Evolutionary conservation across 495 filamentous ascomycete genomes (phyloP), one percentile per base, ranked within the genome.

Genomic region (Penicillium angulare): DNA sequence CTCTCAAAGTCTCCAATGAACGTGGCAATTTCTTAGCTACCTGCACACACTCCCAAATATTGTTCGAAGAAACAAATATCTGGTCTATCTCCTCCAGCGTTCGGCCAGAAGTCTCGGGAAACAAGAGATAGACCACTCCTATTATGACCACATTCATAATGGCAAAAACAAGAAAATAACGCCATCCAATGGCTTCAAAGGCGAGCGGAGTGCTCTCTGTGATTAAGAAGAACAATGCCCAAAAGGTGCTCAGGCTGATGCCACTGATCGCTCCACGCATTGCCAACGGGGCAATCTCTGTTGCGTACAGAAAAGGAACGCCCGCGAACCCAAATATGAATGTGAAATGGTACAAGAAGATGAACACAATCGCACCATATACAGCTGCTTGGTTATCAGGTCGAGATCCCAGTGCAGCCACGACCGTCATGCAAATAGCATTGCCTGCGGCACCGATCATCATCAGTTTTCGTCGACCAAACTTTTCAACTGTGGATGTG

Each of bases 61-160:
- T 49, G 3, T 29, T 36, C 4, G 56, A 56, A 16, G 45, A 35
- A 21, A 56, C 41, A 9, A 60, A 74, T 64, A 83, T 80, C 61
- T 77, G 74, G 48, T 84, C 79, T 21, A 83, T 76, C 41, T 78
- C 73, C 47, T 82, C 80, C 20, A 82, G 52, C 0, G 67, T 74
- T 9, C 75, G 69, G 7, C 75, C 76, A 45, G 76, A 73, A 29
- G 76, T 75, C 55, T 83, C 80, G 1, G 79, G 81, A 23, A 82
- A 79, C 47, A 79, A 71, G 43, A 29, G 18, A 44, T 53, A 53
- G 9, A 57, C 15, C 64, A 76, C n/a, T 17, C 26, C 49, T 40
- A 62, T 43, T 17, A 59, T 56, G 4, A 40, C n/a, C 1, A 34
- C n/a, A 34, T 62, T 61, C 7, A 61, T 8, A 1, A 38, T 46